These are phyloP conservation scores for Xanthoconium stramineum DNA, from an alignment of 768 basidiomycete genomes.

Conservation along the genomic window DNA sequence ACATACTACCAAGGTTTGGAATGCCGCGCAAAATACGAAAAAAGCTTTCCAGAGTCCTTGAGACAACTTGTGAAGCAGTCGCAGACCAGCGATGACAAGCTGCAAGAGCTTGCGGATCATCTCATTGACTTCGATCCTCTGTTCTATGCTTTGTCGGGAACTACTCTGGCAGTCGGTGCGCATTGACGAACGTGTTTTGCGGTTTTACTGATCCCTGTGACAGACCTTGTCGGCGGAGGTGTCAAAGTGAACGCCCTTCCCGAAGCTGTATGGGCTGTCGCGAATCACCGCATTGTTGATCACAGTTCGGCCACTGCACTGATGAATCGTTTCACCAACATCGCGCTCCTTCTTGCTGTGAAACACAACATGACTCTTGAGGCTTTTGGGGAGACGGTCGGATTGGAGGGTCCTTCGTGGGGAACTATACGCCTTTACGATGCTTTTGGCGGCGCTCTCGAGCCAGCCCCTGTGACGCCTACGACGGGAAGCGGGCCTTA, in stretches of 20 bases:
- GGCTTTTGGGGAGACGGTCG: slow-evolving; percentile 37
- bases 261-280: slow-evolving; percentile 37
- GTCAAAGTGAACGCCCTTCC: slow-evolving; percentile 48
- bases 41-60: slow-evolving; percentile 28
- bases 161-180: slow-evolving; percentile 29
- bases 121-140: slow-evolving; percentile 22
- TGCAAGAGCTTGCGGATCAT: slow-evolving; percentile 10
- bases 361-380: slow-evolving; percentile 41
- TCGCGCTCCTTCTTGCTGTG: slow-evolving; percentile 15
- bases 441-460: slow-evolving; percentile 32
- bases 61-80: slow-evolving; percentile 23
- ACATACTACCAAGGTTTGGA: slow-evolving; percentile 34
- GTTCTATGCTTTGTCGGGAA: slow-evolving; percentile 20
- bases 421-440: slow-evolving; percentile 39
- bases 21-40: slow-evolving; percentile 41
- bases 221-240: slow-evolving; percentile 41
- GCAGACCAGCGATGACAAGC: slow-evolving; percentile 18
- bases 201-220: slow-evolving; percentile 25
- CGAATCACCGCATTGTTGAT: slow-evolving; percentile 34
- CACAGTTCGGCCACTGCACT: slow-evolving; percentile 25
- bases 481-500: slow-evolving; percentile 36
- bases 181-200: not conserved
- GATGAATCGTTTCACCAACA: slow-evolving; percentile 8
- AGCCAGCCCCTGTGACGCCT: slow-evolving; percentile 44
- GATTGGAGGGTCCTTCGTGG: slow-evolving; percentile 21